Evolutionary conservation across 2,329 filamentous ascomycete species (phyloP).

Genomic region (Coniochaeta sp.): DNA sequence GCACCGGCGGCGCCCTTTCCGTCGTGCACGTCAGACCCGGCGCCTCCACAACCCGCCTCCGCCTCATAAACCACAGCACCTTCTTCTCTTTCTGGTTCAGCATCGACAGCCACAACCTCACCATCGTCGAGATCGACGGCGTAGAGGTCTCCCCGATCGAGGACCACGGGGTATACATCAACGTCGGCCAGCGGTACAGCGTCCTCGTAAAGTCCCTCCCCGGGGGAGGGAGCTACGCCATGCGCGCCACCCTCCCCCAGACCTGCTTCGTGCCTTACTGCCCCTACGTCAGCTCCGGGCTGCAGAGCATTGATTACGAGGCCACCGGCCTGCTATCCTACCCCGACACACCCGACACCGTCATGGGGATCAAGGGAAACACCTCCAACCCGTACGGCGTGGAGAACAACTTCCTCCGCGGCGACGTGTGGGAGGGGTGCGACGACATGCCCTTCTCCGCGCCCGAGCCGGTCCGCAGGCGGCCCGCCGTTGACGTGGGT

Average conservation of each 20-base stretch:
- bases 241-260: slow-evolving; percentile 25
- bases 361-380: slow-evolving; percentile 17
- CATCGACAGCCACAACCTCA: slow-evolving; percentile 28
- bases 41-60: slow-evolving; percentile 21
- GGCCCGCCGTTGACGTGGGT: slow-evolving; percentile 19
- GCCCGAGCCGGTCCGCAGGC: slow-evolving; percentile 20
- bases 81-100: slow-evolving; percentile 30
- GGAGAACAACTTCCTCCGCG: slow-evolving; percentile 18
- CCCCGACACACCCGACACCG: slow-evolving; percentile 5
- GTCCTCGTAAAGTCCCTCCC: slow-evolving; percentile 26
- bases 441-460: slow-evolving; percentile 27
- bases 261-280: slow-evolving; percentile 26
- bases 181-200: slow-evolving; percentile 30
- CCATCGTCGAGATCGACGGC: slow-evolving; percentile 32
- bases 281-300: slow-evolving; percentile 20
- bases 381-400: slow-evolving; percentile 22
- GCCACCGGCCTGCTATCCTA: slow-evolving; percentile 23
- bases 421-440: slow-evolving; percentile 24
- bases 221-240: slow-evolving; percentile 22
- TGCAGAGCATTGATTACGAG: slow-evolving; percentile 18
- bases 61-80: slow-evolving; percentile 32
- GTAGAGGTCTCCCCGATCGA: slow-evolving; percentile 27
- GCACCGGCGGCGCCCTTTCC: slow-evolving; percentile 23
- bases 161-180: slow-evolving; percentile 25
- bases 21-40: slow-evolving; percentile 18